Percentiles rank a stretch among this genome's conserved stretches.
Evolutionary conservation across 108 stramenopile genomes (phyloP).

Genomic region (Cyclotella kingstonii): DNA sequence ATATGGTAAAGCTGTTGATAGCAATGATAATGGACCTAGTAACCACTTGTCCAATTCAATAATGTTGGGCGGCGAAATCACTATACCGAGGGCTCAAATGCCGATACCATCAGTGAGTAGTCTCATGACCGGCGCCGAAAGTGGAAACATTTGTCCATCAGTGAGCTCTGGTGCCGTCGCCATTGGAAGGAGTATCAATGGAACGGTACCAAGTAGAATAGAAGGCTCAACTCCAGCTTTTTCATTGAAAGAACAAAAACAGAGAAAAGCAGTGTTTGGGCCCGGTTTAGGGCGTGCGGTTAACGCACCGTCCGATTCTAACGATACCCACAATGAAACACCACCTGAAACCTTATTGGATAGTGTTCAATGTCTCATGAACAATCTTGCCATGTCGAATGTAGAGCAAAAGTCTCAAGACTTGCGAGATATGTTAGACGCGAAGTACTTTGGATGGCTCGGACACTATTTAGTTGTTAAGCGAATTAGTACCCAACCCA

Average conservation of each 20-base stretch:
- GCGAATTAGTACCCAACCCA: constrained; percentile 96
- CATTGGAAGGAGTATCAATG: constrained; percentile 2
- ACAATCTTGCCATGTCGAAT: constrained; percentile 95
- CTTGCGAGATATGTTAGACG: constrained; percentile 79
- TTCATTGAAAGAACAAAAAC: constrained; percentile 27
- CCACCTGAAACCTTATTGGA: constrained; percentile 90
- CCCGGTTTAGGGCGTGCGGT: constrained; percentile 81
- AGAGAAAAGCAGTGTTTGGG: constrained; percentile 81
- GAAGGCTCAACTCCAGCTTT: constrained; percentile 23
- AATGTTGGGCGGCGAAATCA: constrained; percentile 43
- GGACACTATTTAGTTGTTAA: constrained; percentile 97
- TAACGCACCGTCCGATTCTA: constrained; percentile 39
- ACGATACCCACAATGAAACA: constrained; percentile 64
- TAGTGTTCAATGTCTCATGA: constrained; percentile 95
- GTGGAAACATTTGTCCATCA: constrained; percentile 18
- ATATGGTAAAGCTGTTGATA: constrained; percentile 10
- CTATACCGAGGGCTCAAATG: constrained; percentile 19
- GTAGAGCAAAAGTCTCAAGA: constrained; percentile 90
- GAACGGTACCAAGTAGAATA: constrained; percentile 15
- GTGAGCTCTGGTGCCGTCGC: constrained; percentile 5
- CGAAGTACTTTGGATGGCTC: constrained; percentile 93
- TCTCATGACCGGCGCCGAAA: constrained; percentile 11
- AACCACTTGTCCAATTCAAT: background rate
- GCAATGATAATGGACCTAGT: constrained; percentile 21
- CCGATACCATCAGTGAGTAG: constrained; percentile 14